phyloP scores from a whole-genome alignment of 2,329 filamentous ascomycete species.

The Coniochaeta hoffmannii region DNA sequence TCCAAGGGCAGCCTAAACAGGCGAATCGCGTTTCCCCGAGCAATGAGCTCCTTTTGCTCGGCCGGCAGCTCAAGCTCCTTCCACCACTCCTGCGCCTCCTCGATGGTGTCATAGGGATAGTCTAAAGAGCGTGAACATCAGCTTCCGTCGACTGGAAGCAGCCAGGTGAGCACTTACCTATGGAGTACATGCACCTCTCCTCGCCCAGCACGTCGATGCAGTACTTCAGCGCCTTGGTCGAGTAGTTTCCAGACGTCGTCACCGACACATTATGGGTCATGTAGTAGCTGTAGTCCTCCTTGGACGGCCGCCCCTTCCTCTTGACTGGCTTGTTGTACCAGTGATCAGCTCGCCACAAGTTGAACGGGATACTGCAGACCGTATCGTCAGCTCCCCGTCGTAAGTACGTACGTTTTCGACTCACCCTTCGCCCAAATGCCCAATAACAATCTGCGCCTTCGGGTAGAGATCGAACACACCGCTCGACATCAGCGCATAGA shows the following conservation, averaged over 20 bases:
- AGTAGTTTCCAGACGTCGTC: constrained; percentile 33
- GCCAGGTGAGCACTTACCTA: constrained; percentile 19
- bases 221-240: constrained; percentile 29
- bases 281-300: constrained; percentile 30
- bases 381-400: neutral
- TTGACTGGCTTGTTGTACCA: constrained; percentile 37
- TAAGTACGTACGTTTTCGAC: constrained; percentile 5
- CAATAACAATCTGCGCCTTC: constrained; percentile 30
- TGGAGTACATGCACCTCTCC: constrained; percentile 30
- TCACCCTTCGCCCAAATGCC: constrained; percentile 34
- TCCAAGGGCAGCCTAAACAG: constrained; percentile 26
- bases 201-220: constrained; percentile 30
- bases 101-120: constrained; percentile 25
- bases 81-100: constrained; percentile 26
- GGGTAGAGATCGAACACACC: constrained; percentile 35
- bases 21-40: constrained; percentile 21
- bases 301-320: constrained; percentile 24
- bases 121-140: constrained; percentile 12
- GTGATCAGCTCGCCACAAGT: constrained; percentile 30
- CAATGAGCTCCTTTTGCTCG: constrained; percentile 19
- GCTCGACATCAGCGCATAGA: constrained; percentile 35
- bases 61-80: constrained; percentile 18
- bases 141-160: constrained; percentile 4
- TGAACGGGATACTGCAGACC: constrained; percentile 32
- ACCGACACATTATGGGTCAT: constrained; percentile 33